Evolutionary conservation across 768 basidiomycete species (phyloP).

Genomic region (Epithele typhae): DNA sequence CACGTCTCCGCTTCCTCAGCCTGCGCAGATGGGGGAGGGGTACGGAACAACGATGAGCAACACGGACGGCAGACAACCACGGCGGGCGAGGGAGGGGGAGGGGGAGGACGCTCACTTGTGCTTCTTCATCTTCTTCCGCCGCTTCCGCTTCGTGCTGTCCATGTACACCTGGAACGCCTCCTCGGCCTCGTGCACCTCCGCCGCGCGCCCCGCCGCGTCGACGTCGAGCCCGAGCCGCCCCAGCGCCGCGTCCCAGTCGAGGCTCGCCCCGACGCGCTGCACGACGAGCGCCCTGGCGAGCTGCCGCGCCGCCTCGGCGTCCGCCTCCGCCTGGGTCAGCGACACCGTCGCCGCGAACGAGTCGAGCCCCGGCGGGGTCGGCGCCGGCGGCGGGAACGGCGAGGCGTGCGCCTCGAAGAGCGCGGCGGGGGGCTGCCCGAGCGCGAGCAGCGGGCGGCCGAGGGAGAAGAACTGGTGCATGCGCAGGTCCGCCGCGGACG

Average conservation of each 20-base stretch:
- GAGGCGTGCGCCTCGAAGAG: slow-evolving; percentile 38
- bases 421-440: slow-evolving; percentile 55
- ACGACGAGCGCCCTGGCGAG: slow-evolving; percentile 72
- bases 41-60: not conserved
- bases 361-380: slow-evolving; percentile 16
- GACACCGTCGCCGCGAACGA: slow-evolving; percentile 42
- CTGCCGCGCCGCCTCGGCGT: slow-evolving; percentile 76
- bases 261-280: slow-evolving; percentile 54
- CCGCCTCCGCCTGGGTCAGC: slow-evolving; percentile 54
- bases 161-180: slow-evolving; percentile 64
- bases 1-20: slow-evolving; percentile 88
- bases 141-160: slow-evolving; percentile 83
- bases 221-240: slow-evolving; percentile 59
- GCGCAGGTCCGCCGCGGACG: slow-evolving; percentile 67
- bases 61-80: not conserved
- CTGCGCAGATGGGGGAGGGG: slow-evolving; percentile 33
- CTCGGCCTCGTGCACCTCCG: slow-evolving; percentile 49
- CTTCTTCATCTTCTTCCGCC: slow-evolving; percentile 94
- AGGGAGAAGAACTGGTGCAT: slow-evolving; percentile 84
- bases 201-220: slow-evolving; percentile 42
- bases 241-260: slow-evolving; percentile 68
- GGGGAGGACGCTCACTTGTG: slow-evolving; percentile 71
- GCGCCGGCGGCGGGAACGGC: slow-evolving; percentile 12
- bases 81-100: no score
- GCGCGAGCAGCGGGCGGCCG: slow-evolving; percentile 71